Conservation (phyloP, 2,329 filamentous ascomycete genomes). For the Alternaria metachromatica region DNA sequence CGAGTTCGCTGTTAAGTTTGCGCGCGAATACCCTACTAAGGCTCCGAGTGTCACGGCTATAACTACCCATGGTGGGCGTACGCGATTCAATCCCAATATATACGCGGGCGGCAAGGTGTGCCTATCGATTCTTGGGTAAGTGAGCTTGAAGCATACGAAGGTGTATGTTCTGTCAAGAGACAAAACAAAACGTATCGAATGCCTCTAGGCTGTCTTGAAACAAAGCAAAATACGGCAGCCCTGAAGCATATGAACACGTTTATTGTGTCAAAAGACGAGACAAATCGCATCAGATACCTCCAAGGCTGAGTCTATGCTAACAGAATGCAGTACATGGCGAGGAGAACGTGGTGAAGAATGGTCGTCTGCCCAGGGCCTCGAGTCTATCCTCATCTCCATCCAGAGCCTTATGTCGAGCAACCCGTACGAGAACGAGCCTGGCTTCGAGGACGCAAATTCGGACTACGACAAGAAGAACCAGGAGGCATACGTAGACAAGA, state of each 20-base stretch:
- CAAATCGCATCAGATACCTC: no score
- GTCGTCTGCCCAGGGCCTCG: conserved; percentile 93
- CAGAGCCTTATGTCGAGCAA: conserved; percentile 95
- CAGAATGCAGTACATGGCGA: conserved; percentile 77
- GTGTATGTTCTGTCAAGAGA: no score
- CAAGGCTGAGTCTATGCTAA: conserved; percentile 9
- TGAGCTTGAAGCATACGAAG: not conserved
- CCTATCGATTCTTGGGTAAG: conserved; percentile 86
- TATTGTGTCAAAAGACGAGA: no score
- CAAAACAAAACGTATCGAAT: no score
- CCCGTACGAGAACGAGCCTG: conserved; percentile 95
- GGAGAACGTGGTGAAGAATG: conserved; percentile 91
- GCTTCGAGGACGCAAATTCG: conserved; percentile 78
- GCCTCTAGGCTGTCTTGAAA: no score
- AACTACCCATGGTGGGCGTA: conserved; percentile 88
- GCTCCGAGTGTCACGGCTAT: conserved; percentile 68
- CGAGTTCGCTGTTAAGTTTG: conserved; percentile 83
- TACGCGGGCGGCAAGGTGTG: conserved; percentile 92
- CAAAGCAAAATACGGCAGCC: no score
- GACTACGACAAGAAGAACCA: conserved; percentile 75
- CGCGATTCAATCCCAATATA: conserved; percentile 96
- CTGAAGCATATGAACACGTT: no score
- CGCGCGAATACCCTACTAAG: conserved; percentile 81
- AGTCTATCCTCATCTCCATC: conserved; percentile 93
- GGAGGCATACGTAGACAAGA: conserved; percentile 82